Base-by-base conservation (phyloP, 345 rosid species). In the Dimocarpus longan region DNA sequence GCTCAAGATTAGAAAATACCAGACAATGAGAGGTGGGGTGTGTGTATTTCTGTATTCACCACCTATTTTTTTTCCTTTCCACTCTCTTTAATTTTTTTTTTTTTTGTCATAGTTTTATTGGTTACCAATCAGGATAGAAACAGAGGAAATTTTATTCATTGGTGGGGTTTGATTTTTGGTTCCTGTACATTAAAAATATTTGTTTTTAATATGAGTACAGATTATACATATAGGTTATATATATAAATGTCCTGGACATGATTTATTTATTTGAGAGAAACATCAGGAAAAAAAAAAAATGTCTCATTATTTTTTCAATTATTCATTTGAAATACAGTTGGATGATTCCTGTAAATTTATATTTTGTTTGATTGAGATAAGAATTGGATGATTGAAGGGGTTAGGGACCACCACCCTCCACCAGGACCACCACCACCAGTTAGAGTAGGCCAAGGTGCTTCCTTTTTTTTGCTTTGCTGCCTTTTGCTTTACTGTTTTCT, bases 1-100 rank as follows among this genome's bases (percentile, higher is more conserved):
- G 98, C 8, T 15, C 88, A 50, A 86, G 86, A 84, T 75, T 93
- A 68, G 84, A 88, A 24, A 83, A 83, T 10, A 93, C 98, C 13
- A 88, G 87, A 18, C 98, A 93, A 87, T 95, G 84, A 89, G 39
- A 68, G 10, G 6, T 42, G 9, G 44, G 7, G 59, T 54, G 44
- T 5, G 59, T 50, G 54, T 48, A 4, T 48, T 40, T 2, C 0
- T 52, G 50, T 67, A 50, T 56, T 54, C 54, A 57, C 3, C 3
- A 5, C 28, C 5, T 59, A n/a, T n/a, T 1, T 0, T 24, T 43
- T 19, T 32, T 32, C 2, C 4, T 32, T 32, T 32, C 3, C 57
- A 0, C 2, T 50, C 48, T 32, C 37, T 32, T 32, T 32, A 32
- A 1, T 32, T 32, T 32, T 32, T 66, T 15, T 16, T 60, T n/a